These are phyloP conservation scores for Clavispora carvajalis DNA, from an alignment of 805 yeast genomes.

Conservation along the genomic window DNA sequence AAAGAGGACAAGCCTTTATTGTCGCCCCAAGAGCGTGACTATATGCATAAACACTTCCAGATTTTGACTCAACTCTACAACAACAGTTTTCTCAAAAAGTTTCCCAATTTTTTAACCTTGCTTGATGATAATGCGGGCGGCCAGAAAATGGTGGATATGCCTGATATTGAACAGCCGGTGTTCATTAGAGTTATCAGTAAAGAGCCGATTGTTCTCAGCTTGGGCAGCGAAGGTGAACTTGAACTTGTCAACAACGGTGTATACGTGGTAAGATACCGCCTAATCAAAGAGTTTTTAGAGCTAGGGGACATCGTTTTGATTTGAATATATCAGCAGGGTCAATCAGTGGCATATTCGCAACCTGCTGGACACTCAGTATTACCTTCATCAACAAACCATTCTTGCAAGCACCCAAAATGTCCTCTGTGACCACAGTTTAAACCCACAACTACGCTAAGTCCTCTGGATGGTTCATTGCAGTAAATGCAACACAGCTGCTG, in stretches of 20 bases:
- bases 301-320: slow-evolving; percentile 36
- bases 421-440: slow-evolving; percentile 83
- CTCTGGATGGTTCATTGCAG: slow-evolving; percentile 74
- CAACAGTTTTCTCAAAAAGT: slow-evolving; percentile 54
- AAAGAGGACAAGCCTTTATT: slow-evolving; percentile 21
- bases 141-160: slow-evolving; percentile 71
- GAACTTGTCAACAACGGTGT: slow-evolving; percentile 51
- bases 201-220: slow-evolving; percentile 21
- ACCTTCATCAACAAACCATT: slow-evolving; percentile 67
- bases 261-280: slow-evolving; percentile 66
- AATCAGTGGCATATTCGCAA: slow-evolving; percentile 27
- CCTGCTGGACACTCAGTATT: slow-evolving; percentile 80
- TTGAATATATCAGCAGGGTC: slow-evolving; percentile 7
- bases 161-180: slow-evolving; percentile 73
- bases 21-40: slow-evolving; percentile 56
- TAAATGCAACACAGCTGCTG: slow-evolving; percentile 66
- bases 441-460: slow-evolving; percentile 52
- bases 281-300: slow-evolving; percentile 26
- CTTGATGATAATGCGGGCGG: slow-evolving; percentile 65
- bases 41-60: slow-evolving; percentile 63
- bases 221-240: slow-evolving; percentile 27
- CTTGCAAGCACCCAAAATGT: slow-evolving; percentile 71
- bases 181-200: slow-evolving; percentile 56
- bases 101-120: slow-evolving; percentile 66
- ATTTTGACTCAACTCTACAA: slow-evolving; percentile 63